Evolutionary conservation across 2,329 filamentous ascomycete species (phyloP).

Genomic region (Scedosporium boydii): DNA sequence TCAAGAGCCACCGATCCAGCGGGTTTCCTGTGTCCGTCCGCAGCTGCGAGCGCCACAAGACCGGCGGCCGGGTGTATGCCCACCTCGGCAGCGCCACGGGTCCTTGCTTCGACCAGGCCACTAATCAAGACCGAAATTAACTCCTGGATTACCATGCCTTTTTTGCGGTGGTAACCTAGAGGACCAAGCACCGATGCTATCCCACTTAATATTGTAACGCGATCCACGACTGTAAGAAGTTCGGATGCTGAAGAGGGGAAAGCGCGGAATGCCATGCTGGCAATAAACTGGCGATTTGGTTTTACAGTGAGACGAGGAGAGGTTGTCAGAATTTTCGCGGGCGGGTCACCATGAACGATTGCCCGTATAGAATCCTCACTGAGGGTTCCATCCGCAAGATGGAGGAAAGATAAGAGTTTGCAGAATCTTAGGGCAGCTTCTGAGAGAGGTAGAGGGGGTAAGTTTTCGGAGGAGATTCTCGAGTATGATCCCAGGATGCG

Average conservation of each 20-base stretch:
- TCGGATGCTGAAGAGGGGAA: constrained; percentile 60
- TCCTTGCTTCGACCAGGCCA: constrained; percentile 81
- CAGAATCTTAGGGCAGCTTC: constrained; percentile 67
- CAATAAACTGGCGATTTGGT: constrained; percentile 54
- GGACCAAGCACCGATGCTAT: constrained; percentile 78
- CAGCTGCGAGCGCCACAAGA: constrained; percentile 59
- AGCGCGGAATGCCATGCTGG: constrained; percentile 55
- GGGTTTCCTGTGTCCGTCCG: constrained; percentile 29
- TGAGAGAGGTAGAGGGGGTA: constrained; percentile 61
- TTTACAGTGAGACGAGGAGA: constrained; percentile 45
- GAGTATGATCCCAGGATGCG: constrained; percentile 67
- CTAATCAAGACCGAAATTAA: constrained; percentile 74
- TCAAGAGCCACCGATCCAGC: constrained; percentile 48
- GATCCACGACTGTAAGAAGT: constrained; percentile 62
- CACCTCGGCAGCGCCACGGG: constrained; percentile 88
- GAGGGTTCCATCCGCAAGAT: constrained; percentile 55
- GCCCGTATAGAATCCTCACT: constrained; percentile 51
- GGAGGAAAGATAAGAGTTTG: constrained; percentile 58
- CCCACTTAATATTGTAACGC: constrained; percentile 70
- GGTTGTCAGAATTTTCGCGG: constrained; percentile 38
- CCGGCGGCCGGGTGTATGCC: constrained; percentile 91
- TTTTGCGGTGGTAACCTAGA: constrained; percentile 77
- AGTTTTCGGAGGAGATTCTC: constrained; percentile 57
- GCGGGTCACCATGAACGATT: constrained; percentile 53
- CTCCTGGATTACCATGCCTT: constrained; percentile 81